Evolutionary conservation across 148 eudicot species (phyloP).

Genomic region (Cornus florida): DNA sequence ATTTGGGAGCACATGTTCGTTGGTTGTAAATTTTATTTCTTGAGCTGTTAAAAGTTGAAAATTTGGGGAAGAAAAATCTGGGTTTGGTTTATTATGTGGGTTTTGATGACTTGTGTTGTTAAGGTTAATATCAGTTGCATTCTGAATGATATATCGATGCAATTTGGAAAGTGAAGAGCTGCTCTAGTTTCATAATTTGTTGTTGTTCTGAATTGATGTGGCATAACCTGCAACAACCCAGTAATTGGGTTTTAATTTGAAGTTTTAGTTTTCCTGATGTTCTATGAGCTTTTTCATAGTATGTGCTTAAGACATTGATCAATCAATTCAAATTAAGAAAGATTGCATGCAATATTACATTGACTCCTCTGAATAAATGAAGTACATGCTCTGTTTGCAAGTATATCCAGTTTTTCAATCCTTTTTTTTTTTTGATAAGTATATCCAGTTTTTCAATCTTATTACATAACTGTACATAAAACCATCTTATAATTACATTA

Average conservation of each 20-base stretch:
- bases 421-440: no score
- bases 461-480: no score
- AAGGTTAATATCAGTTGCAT: background rate
- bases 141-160: background rate
- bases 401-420: no score
- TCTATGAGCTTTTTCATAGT: background rate
- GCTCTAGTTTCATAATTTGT: no score
- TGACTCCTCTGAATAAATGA: no score
- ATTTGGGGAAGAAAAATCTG: background rate
- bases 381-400: no score
- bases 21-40: background rate
- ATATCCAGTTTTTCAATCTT: no score
- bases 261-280: background rate
- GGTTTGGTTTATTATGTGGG: background rate
- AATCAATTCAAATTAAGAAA: background rate
- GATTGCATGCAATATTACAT: background rate
- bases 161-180: background rate
- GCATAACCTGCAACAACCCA: no score
- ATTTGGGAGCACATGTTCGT: background rate
- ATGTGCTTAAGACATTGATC: background rate
- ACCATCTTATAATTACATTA: no score
- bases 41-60: background rate
- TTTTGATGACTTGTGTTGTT: background rate
- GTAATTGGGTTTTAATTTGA: background rate
- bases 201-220: no score